Base-by-base conservation (phyloP, 2,329 filamentous ascomycete genomes). In the Diaporthe sp. region DNA sequence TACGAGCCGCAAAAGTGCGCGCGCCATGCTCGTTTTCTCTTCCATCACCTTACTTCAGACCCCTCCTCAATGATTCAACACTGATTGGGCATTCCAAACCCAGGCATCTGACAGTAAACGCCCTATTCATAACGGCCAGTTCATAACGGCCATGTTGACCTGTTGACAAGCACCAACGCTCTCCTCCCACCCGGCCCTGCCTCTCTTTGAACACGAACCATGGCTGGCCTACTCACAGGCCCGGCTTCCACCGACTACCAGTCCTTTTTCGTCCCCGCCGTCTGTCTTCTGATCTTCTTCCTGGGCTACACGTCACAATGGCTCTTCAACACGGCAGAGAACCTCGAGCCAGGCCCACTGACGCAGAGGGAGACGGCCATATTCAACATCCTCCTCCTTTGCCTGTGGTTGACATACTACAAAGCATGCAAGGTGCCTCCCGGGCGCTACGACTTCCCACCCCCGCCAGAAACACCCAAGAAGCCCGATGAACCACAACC, bases 291-390 rank as follows among this genome's bases (percentile, higher is more conserved):
- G 19, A 93, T 96, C 75, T 81, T 85, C 72, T 94, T 95, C 81
- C 88, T 96, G 4, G 90, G 91, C 76, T 95, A 93, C 85, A 89
- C 90, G 67, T 93, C 94, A 6, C 94, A 96, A 84, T 89, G 88
- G 81, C 87, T 96, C 62, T 94, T 96, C 82, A 83, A 89, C 78
- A 84, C 90, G 76, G 88, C 91, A 46, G 87, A 88, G 2, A 85
- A 88, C 77, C 87, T 94, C 77, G 86, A 87, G 15, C 91, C 91
- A 0, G 91, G 90, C 2, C 92, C 93, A 1, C 86, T 94, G 34
- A 89, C 88, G 5, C 83, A 81, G 74, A 82, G 84, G 74, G 88
- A 96, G 82, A 86, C 89, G 17, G 83, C 90, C 79, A 82, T 89
- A 77, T 94, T 96, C 85, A 96, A 97, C 85, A 73, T 82, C 46